Percentiles rank a stretch among this genome's conserved stretches.
Conservation (phyloP, 331 rosid genomes). For the Dryas integrifolia region DNA sequence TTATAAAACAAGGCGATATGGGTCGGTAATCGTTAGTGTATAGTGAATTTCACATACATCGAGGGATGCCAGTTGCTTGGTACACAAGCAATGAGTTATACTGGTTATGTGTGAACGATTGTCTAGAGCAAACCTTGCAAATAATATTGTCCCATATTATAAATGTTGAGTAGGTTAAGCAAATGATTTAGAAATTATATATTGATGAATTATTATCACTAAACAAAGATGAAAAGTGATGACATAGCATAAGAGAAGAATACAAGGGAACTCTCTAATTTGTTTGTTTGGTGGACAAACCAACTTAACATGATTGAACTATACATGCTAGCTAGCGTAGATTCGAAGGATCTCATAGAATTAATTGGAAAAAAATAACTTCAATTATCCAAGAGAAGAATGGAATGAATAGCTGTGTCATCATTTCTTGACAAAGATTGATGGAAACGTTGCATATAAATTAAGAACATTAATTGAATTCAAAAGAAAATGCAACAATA, state of each 20-base stretch:
- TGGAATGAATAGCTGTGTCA: background rate
- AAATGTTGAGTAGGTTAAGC: background rate
- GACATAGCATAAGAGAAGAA: background rate
- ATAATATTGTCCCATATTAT: too few relatives aligned
- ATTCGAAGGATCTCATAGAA: background rate
- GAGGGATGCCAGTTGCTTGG: too few relatives aligned
- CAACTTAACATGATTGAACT: background rate
- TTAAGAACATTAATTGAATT: background rate
- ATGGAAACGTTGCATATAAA: background rate
- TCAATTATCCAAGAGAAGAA: constrained; percentile 1
- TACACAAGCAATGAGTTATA: too few relatives aligned
- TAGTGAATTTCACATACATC: too few relatives aligned
- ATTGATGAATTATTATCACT: background rate
- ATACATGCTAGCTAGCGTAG: background rate
- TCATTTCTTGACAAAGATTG: background rate
- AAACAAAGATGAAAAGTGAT: background rate
- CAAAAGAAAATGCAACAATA: too few relatives aligned
- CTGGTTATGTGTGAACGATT: too few relatives aligned
- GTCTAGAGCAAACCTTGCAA: too few relatives aligned
- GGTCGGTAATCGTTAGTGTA: too few relatives aligned
- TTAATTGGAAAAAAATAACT: background rate
- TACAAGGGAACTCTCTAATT: background rate
- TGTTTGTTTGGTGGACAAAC: background rate
- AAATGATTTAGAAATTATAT: background rate
- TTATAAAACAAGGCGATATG: too few relatives aligned